phyloP scores from a whole-genome alignment of 352 stramenopile species.

The Nothophytophthora sp. region DNA sequence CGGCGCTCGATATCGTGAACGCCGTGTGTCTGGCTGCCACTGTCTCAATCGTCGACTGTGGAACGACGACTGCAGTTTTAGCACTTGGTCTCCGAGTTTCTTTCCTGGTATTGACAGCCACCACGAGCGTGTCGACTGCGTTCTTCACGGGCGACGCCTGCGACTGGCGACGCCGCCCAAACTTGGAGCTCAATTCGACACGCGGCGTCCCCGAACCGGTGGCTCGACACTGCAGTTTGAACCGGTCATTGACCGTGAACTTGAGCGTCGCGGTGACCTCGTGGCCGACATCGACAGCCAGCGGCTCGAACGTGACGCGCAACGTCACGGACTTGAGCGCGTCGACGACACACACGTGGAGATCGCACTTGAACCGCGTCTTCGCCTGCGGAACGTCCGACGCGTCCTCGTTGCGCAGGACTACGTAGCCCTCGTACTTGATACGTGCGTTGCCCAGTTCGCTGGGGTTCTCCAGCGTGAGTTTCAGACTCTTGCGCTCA shows the following conservation, averaged over 20 bases:
- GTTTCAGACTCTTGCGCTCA: conserved; percentile 41
- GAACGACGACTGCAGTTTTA: no score
- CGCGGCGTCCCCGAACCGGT: conserved; percentile 27
- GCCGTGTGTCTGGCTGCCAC: conserved; percentile 1
- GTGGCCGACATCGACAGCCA: conserved; percentile 34
- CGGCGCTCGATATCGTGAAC: conserved; percentile 7
- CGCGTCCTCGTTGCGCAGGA: conserved; percentile 20
- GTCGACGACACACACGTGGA: conserved; percentile 72
- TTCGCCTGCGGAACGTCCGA: conserved; percentile 15
- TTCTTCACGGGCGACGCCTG: not conserved
- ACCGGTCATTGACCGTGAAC: conserved; percentile 69
- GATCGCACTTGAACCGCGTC: conserved; percentile 65
- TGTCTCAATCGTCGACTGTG: not conserved
- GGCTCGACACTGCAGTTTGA: conserved; percentile 52
- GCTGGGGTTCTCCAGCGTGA: conserved; percentile 64
- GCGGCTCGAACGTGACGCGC: conserved; percentile 66
- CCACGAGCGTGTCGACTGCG: conserved; percentile 2
- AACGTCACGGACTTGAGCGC: conserved; percentile 52
- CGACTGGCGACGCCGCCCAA: conserved; percentile 14
- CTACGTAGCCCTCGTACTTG: conserved; percentile 67
- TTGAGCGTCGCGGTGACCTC: conserved; percentile 45
- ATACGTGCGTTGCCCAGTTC: conserved; percentile 59
- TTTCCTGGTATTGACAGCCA: conserved; percentile 5
- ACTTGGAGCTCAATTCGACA: conserved; percentile 21
- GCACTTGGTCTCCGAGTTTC: no score